Evolutionary conservation across 768 basidiomycete genomes (phyloP), one percentile per base, ranked within the genome.

Genomic region (Amanita inopinata): DNA sequence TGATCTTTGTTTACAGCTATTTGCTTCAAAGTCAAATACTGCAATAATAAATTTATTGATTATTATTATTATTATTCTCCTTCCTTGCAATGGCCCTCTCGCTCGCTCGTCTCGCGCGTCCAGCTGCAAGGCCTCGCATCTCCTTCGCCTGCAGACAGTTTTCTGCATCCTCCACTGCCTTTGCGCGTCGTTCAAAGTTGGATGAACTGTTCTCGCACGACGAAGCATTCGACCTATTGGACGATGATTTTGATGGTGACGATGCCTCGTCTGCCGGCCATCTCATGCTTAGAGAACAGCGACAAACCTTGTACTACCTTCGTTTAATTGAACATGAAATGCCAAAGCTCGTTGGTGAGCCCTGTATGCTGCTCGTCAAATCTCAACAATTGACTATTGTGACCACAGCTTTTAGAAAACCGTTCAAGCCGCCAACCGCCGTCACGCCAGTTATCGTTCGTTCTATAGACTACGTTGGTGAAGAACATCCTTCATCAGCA

Each of bases 251-350:
- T 35, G 65, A 70, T 30, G 59, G 71, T 17, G 73, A 83, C 46
- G 89, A 92, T 56, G 68, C 80, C 25, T 73, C 83, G 10, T 69
- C 78, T 19, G 66, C 69, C 17, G 87, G 80, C 12, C 89, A 93
- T 63, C 55, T 82, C 30, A 72, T 80, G 52, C 61, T 92, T 37
- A 72, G 77, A 44, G 76, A 87, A 54, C 79, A 91, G 50, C 73
- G 88, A 23, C 71, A 85, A 55, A 65, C 75, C 33, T 61, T 91
- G 32, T 73, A 86, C 51, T 86, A 90, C 57, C 64, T 93, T 56
- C 74, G 90, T 40, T 70, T 92, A 48, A 87, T 93, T 46, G 89
- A 91, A 57, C 78, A 85, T 50, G 90, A 94, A 62, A 78, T 89
- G 73, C 83, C 85, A 15, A 79, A 84, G 57, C 76, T 94, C 38